These are phyloP conservation scores for Nigrospora sphaerica DNA, from an alignment of 2,329 filamentous ascomycete genomes.

Conservation along the genomic window DNA sequence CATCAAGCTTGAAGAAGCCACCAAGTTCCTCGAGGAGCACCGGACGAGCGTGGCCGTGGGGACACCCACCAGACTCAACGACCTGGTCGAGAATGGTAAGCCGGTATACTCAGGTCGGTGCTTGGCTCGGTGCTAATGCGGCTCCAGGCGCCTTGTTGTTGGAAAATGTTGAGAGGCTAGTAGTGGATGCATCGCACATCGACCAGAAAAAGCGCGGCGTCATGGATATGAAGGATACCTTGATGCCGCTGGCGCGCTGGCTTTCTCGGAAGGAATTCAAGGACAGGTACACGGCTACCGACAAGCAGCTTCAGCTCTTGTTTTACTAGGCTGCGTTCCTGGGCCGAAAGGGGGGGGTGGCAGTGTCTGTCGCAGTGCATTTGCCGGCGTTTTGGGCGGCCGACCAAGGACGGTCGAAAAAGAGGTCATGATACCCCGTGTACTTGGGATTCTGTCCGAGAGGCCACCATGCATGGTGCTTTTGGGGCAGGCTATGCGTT, in stretches of 20 bases:
- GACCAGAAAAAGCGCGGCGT: slow-evolving; percentile 92
- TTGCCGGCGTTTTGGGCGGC: neutral
- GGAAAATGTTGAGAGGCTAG: slow-evolving; percentile 65
- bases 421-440: neutral
- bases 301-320: slow-evolving; percentile 52
- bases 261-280: slow-evolving; percentile 65
- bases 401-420: neutral
- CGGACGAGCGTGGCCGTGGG: slow-evolving; percentile 84
- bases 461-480: no score
- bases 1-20: slow-evolving; percentile 87
- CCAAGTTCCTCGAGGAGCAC: slow-evolving; percentile 61
- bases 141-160: slow-evolving; percentile 59
- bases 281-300: slow-evolving; percentile 56
- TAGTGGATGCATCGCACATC: slow-evolving; percentile 87
- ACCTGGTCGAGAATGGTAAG: slow-evolving; percentile 74
- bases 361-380: neutral
- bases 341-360: neutral
- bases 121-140: slow-evolving; percentile 6
- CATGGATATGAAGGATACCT: slow-evolving; percentile 91
- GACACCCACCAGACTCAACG: slow-evolving; percentile 75
- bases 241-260: slow-evolving; percentile 71
- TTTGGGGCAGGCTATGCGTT: no score
- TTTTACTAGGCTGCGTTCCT: slow-evolving; percentile 47
- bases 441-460: neutral
- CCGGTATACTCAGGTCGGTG: neutral